Conservation (phyloP, 768 basidiomycete genomes). For the Hydnomerulius pinastri region DNA sequence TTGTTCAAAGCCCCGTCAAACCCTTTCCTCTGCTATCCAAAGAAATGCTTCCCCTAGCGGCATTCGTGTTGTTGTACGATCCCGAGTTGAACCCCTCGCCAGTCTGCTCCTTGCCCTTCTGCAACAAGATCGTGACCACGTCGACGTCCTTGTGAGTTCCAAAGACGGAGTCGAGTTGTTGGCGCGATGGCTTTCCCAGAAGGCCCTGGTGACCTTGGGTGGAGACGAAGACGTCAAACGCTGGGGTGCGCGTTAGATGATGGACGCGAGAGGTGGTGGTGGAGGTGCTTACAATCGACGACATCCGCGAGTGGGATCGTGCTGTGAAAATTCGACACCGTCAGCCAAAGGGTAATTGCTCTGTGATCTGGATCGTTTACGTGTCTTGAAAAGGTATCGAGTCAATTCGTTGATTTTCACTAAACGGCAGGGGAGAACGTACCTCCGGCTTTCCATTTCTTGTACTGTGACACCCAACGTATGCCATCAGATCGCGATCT, state of each 20-base stretch:
- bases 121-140: constrained; percentile 57
- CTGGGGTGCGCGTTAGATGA: constrained; percentile 34
- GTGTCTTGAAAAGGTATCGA: constrained; percentile 51
- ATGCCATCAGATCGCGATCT: constrained; percentile 5
- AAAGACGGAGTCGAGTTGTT: constrained; percentile 78
- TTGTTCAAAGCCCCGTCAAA: constrained; percentile 34
- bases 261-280: neutral
- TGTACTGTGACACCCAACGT: constrained; percentile 46
- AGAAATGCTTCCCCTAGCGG: constrained; percentile 35
- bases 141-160: constrained; percentile 65
- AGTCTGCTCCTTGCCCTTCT: constrained; percentile 61
- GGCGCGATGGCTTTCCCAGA: constrained; percentile 73
- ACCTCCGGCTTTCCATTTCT: constrained; percentile 84
- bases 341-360: constrained; percentile 20
- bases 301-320: constrained; percentile 72
- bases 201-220: constrained; percentile 78
- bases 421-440: constrained; percentile 16
- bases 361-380: constrained; percentile 46
- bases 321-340: constrained; percentile 35
- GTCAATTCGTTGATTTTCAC: constrained; percentile 10
- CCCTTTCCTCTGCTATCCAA: constrained; percentile 45
- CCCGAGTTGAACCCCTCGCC: constrained; percentile 45
- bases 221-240: constrained; percentile 72
- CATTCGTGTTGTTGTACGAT: constrained; percentile 11
- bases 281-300: constrained; percentile 67